These are phyloP conservation scores for Saccharomyces pastorianus DNA, from an alignment of 1,139 yeast species.

Conservation along the genomic window DNA sequence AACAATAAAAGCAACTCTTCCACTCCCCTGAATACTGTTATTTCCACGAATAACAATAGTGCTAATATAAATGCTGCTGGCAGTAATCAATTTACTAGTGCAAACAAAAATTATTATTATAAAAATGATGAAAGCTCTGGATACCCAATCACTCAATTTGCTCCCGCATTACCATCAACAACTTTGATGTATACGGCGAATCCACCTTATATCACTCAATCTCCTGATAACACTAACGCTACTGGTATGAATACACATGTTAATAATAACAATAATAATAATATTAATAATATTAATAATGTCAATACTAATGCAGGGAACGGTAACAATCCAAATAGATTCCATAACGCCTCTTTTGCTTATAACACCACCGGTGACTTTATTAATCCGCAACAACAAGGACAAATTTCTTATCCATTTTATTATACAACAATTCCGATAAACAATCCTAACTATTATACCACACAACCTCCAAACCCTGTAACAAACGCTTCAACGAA, in stretches of 20 bases:
- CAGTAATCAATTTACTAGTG: not conserved
- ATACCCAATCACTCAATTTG: not conserved
- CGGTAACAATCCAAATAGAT: not conserved
- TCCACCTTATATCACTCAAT: not conserved
- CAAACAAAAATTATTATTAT: slow-evolving; percentile 1
- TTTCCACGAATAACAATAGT: not conserved
- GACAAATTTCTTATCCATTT: not conserved
- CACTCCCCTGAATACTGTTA: not conserved
- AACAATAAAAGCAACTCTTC: slow-evolving; percentile 2
- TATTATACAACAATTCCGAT: not conserved
- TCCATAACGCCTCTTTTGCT: not conserved
- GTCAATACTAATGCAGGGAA: not conserved
- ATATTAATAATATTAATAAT: not conserved
- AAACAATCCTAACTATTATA: not conserved
- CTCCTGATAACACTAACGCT: not conserved
- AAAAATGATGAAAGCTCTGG: slow-evolving; percentile 2
- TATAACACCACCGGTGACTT: not conserved
- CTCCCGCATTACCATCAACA: not conserved
- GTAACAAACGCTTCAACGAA: not conserved
- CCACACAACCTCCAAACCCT: not conserved
- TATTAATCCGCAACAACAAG: not conserved
- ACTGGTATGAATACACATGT: not conserved
- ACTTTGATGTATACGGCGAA: not conserved
- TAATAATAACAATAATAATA: not conserved
- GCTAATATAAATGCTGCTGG: not conserved